Base-by-base conservation (phyloP, 352 stramenopile species). In the Phytophthora citricola region DNA sequence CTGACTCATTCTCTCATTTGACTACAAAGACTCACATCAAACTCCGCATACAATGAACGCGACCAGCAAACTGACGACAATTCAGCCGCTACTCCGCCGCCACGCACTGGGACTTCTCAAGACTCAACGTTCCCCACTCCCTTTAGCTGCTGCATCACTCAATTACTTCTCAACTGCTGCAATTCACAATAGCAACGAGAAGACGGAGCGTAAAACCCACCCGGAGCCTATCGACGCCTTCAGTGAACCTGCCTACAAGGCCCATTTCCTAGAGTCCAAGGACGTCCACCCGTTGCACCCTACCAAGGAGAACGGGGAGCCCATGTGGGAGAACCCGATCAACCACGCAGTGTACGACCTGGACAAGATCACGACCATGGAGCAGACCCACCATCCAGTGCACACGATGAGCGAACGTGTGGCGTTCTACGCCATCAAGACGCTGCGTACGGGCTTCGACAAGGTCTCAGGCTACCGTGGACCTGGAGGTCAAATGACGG, bases 391-490 rank as follows among this genome's bases (percentile, higher is more conserved):
- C 61, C 70, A 77, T 31, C 66, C 72, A 9, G 31, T 68, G 1
- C 24, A 14, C 40, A 65, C 65, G 1, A 69, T 63, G 50, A 64
- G 66, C 38, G 73, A 77, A 32, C 66, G 63, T 15, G 66, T 72
- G 1, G 76, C 70, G 0, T 63, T 61, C 40, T 49, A 53, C 29
- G 77, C 79, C 5, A 66, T 90, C 39, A 76, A 80, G 45, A 26
- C 63, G 5, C 29, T 87, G 17, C 84, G 84, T 22, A 24, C 36
- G 7, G 63, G 73, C 5, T 92, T 91, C 44, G 80, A 92, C 53
- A 56, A 73, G 38, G 46, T 78, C 1, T 88, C 78, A 0, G 40
- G 80, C 2, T 92, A 92, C 51, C 81, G 76, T 29, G 79, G 82
- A 0, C 73, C 82, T 1, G 29, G 29, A 8, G 29, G 29, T 34